A percentile compares a stretch with the other conserved stretches of the same genome.
Conservation (phyloP, 2,329 filamentous ascomycete genomes). For the Podosphaera xanthii region DNA sequence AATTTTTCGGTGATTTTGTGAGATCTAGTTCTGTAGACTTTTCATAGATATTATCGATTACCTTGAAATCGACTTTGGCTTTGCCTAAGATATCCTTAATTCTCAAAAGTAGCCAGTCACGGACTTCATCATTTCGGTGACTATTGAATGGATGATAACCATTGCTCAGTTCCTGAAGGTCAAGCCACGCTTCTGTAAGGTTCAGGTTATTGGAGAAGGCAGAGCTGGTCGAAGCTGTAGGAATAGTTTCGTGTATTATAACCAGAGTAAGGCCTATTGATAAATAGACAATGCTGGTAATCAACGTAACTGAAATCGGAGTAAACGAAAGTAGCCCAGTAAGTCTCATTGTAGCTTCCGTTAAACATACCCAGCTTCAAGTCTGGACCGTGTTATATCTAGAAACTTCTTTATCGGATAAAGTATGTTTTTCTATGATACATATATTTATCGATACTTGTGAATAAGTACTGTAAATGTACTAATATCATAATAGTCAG, state of each 20-base stretch:
- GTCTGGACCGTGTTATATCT: too few species aligned
- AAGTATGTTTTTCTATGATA: too few species aligned
- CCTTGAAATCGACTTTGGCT: conserved; percentile 19
- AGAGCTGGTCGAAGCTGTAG: conserved; percentile 33
- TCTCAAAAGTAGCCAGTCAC: conserved; percentile 49
- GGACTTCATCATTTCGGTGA: conserved; percentile 56
- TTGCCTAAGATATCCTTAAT: conserved; percentile 44
- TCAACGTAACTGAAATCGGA: conserved; percentile 59
- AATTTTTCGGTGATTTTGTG: not conserved
- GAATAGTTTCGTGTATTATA: conserved; percentile 53
- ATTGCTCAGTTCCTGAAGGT: conserved; percentile 52
- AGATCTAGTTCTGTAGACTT: not conserved
- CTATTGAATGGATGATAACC: conserved; percentile 80
- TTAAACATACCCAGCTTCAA: not conserved
- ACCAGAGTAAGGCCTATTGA: conserved; percentile 52
- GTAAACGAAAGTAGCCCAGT: conserved; percentile 50
- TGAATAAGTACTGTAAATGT: too few species aligned
- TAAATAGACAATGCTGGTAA: conserved; percentile 54
- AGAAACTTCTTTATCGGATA: too few species aligned
- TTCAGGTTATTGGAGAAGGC: conserved; percentile 43
- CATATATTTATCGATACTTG: too few species aligned
- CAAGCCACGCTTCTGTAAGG: conserved; percentile 65
- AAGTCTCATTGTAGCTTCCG: conserved; percentile 10
- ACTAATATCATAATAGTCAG: too few species aligned
- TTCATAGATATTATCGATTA: not conserved